Percentiles rank a stretch among this genome's conserved stretches.
Evolutionary conservation across 106 monocot species (phyloP).

Genomic region (Acorus calamus): DNA sequence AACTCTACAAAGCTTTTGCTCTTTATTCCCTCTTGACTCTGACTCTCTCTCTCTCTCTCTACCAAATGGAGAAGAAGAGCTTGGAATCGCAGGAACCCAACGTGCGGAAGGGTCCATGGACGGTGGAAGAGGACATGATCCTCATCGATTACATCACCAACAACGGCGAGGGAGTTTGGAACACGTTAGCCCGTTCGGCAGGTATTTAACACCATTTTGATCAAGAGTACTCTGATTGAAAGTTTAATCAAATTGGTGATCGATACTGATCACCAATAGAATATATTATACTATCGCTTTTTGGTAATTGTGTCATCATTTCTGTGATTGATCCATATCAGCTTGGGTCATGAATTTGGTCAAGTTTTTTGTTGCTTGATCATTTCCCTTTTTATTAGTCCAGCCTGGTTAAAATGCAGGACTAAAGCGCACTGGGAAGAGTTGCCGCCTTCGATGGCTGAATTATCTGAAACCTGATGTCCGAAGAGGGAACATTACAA

Average conservation of each 20-base stretch:
- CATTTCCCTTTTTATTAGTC: neutral
- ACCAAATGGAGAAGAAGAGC: slow-evolving; percentile 14
- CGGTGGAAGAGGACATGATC: slow-evolving; percentile 71
- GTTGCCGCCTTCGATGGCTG: slow-evolving; percentile 85
- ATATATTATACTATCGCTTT: no score
- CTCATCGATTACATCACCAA: slow-evolving; percentile 59
- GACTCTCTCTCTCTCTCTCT: neutral
- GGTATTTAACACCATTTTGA: slow-evolving; percentile 10
- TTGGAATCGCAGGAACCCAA: slow-evolving; percentile 21
- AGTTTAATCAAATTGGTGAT: no score
- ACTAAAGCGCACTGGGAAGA: slow-evolving; percentile 82
- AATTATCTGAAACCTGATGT: slow-evolving; percentile 82
- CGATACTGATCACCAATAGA: no score
- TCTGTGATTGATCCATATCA: no score
- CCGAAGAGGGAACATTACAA: slow-evolving; percentile 72
- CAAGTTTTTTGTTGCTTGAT: neutral
- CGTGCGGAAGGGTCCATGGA: slow-evolving; percentile 69
- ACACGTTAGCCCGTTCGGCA: slow-evolving; percentile 52
- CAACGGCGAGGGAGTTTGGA: slow-evolving; percentile 62
- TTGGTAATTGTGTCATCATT: no score
- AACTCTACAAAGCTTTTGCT: slow-evolving; percentile 5
- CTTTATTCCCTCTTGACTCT: neutral
- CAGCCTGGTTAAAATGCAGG: slow-evolving; percentile 13
- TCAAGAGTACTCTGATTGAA: no score
- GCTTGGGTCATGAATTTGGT: neutral